These are phyloP conservation scores for Candida pseudoviswanathii DNA, from an alignment of 1,139 yeast genomes.

Conservation along the genomic window DNA sequence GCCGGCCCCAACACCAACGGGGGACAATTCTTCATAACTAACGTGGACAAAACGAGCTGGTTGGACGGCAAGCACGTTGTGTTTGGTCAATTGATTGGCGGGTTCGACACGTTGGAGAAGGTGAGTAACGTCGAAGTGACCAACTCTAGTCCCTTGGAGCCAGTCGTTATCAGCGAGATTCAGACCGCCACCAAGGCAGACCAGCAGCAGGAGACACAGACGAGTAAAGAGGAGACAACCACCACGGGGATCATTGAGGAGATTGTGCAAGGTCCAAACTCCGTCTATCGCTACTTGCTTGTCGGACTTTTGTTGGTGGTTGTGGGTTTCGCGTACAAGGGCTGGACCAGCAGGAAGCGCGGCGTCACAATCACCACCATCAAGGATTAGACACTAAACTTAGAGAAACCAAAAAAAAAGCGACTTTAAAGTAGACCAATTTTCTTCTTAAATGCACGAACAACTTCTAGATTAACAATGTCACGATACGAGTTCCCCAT, in stretches of 20 bases:
- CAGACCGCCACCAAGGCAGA: slow-evolving; percentile 12
- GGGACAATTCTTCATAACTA: slow-evolving; percentile 45
- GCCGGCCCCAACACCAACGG: slow-evolving; percentile 46
- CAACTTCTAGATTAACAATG: not conserved
- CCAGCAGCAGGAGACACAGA: not conserved
- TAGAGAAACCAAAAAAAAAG: not conserved
- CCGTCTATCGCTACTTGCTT: slow-evolving; percentile 19
- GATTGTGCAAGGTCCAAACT: slow-evolving; percentile 13
- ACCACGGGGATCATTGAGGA: slow-evolving; percentile 10
- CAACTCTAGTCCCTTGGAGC: slow-evolving; percentile 40
- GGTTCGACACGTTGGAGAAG: slow-evolving; percentile 39
- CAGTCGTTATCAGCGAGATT: slow-evolving; percentile 28
- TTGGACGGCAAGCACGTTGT: slow-evolving; percentile 61
- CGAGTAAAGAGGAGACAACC: no score
- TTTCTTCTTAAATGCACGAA: no score
- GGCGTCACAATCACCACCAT: slow-evolving; percentile 24
- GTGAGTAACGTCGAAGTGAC: slow-evolving; percentile 41
- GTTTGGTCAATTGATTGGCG: slow-evolving; percentile 54
- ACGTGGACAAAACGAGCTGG: slow-evolving; percentile 28
- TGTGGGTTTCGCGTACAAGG: slow-evolving; percentile 19
- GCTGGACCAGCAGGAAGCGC: slow-evolving; percentile 18
- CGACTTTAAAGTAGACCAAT: no score
- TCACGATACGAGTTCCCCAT: slow-evolving; percentile 41
- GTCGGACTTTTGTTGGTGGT: slow-evolving; percentile 20
- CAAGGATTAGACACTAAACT: not conserved